phyloP scores from a whole-genome alignment of 2,329 filamentous ascomycete genomes.

The Talaromyces sp. region DNA sequence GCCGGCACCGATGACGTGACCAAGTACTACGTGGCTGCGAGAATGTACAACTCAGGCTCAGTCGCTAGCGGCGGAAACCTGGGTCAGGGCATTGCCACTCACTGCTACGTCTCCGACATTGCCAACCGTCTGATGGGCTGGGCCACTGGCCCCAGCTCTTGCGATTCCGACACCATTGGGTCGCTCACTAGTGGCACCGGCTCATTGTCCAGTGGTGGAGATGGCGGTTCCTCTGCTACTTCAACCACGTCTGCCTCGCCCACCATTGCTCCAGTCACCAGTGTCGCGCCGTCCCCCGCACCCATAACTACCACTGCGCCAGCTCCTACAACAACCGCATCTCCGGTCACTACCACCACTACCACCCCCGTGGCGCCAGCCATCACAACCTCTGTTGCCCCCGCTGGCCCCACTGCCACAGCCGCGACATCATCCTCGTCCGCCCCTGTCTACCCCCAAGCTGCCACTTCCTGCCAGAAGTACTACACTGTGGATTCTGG shows the following conservation, averaged over 20 bases:
- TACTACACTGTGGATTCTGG: conserved; percentile 11
- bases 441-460: conserved; percentile 8
- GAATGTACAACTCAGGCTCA: conserved; percentile 32
- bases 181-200: not conserved
- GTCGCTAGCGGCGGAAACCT: conserved; percentile 23
- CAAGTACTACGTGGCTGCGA: conserved; percentile 21
- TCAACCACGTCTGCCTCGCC: not conserved
- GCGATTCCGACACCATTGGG: not conserved
- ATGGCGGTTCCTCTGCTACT: not conserved
- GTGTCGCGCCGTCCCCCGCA: not conserved
- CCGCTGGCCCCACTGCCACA: not conserved
- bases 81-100: conserved; percentile 34
- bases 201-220: not conserved
- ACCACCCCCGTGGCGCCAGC: not conserved
- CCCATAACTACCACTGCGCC: not conserved
- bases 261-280: conserved; percentile 1
- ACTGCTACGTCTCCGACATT: conserved; percentile 50
- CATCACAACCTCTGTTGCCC: not conserved
- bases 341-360: not conserved
- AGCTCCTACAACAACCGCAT: not conserved
- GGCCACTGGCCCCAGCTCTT: conserved; percentile 19
- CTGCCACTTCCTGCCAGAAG: conserved; percentile 6
- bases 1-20: conserved; percentile 12
- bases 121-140: conserved; percentile 47
- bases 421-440: not conserved